Percentiles rank a stretch among this genome's conserved stretches.
Evolutionary conservation across 345 rosid species (phyloP).

Genomic region (Aurinia saxatilis): DNA sequence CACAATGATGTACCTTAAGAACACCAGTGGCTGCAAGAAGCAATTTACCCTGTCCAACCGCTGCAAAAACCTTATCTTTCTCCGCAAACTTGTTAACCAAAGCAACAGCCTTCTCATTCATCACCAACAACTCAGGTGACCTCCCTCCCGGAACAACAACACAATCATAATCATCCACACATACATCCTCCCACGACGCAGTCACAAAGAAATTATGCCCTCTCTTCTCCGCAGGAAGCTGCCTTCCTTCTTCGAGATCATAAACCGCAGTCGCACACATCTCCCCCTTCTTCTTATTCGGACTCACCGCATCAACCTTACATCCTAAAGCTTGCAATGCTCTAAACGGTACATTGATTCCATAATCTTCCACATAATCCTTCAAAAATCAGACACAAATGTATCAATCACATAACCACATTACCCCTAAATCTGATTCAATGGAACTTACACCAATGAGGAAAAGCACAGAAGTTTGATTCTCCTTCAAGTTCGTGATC

Average conservation of each 20-base stretch:
- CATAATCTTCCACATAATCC: slow-evolving; percentile 52
- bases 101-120: slow-evolving; percentile 34
- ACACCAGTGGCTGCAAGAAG: slow-evolving; percentile 37
- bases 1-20: slow-evolving; percentile 29
- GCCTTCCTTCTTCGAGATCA: slow-evolving; percentile 37
- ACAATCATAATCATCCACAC: slow-evolving; percentile 38
- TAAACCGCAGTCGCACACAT: slow-evolving; percentile 37
- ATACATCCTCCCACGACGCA: slow-evolving; percentile 33
- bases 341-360: slow-evolving; percentile 41
- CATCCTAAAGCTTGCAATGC: slow-evolving; percentile 45
- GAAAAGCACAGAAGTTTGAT: slow-evolving; percentile 29
- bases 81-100: slow-evolving; percentile 34
- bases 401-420: no score
- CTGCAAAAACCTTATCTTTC: slow-evolving; percentile 38
- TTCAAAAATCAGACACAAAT: slow-evolving; percentile 4
- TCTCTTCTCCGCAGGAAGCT: slow-evolving; percentile 36
- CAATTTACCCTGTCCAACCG: slow-evolving; percentile 46
- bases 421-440: no score
- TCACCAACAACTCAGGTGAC: slow-evolving; percentile 42
- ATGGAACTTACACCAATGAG: slow-evolving; percentile 34
- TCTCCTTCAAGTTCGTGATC: slow-evolving; percentile 10
- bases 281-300: slow-evolving; percentile 42
- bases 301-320: slow-evolving; percentile 40
- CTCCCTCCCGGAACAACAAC: slow-evolving; percentile 46
- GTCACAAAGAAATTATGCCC: slow-evolving; percentile 43